These are phyloP conservation scores for Amauroascus verrucosus DNA, from an alignment of 2,329 filamentous ascomycete genomes.

Conservation along the genomic window DNA sequence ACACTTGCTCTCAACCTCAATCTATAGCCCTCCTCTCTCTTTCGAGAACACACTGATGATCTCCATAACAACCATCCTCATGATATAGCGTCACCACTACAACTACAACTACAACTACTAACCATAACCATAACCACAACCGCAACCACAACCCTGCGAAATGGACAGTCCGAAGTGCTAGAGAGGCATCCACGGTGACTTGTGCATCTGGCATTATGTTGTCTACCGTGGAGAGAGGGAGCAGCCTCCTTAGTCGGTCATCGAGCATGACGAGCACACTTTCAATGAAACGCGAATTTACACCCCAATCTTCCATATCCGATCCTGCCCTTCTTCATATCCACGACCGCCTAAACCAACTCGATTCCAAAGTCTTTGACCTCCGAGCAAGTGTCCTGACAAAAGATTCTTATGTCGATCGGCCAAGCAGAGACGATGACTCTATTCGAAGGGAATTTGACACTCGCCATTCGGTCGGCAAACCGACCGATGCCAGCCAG, in stretches of 20 bases:
- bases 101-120: not conserved
- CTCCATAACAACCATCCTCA: too few relatives aligned
- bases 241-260: conserved; percentile 27
- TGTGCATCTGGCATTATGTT: conserved; percentile 1
- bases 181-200: not conserved
- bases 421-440: conserved; percentile 32
- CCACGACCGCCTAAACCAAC: conserved; percentile 31
- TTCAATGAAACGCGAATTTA: conserved; percentile 27
- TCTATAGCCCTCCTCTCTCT: not conserved
- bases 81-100: not conserved
- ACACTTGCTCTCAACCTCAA: too few relatives aligned
- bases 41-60: too few relatives aligned
- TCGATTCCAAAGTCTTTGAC: conserved; percentile 31
- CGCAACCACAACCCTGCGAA: not conserved
- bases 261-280: conserved; percentile 32
- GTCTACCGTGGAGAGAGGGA: conserved; percentile 26
- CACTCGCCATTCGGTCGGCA: conserved; percentile 26
- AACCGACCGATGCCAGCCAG: conserved; percentile 17
- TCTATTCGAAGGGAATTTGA: conserved; percentile 33
- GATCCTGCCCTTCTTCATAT: conserved; percentile 30
- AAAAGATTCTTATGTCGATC: conserved; percentile 32
- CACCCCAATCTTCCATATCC: conserved; percentile 25
- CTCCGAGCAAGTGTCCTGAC: conserved; percentile 31
- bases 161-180: not conserved
- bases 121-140: not conserved